A percentile compares a stretch with the other conserved stretches of the same genome.
These are phyloP conservation scores for Multifurca ochricompacta DNA, from an alignment of 768 basidiomycete genomes.

Conservation along the genomic window DNA sequence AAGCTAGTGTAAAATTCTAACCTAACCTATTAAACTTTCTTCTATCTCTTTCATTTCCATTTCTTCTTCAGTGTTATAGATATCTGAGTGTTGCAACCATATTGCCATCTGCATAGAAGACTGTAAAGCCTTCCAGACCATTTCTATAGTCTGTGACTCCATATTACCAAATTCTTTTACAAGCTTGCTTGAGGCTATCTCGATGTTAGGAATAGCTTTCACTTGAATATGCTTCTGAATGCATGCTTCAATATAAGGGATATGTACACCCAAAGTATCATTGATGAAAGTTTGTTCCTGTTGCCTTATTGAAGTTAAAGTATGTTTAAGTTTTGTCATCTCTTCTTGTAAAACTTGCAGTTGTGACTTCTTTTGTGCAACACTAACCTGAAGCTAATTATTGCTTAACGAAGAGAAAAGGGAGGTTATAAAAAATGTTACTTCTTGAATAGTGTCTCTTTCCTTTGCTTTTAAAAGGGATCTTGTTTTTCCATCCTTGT, in stretches of 20 bases:
- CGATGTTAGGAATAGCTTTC: not conserved
- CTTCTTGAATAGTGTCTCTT: slow-evolving; percentile 2
- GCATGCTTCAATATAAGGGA: not conserved
- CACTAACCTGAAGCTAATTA: slow-evolving; percentile 2
- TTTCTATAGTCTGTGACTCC: not conserved
- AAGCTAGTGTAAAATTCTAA: not conserved
- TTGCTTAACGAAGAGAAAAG: not conserved
- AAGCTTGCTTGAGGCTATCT: not conserved
- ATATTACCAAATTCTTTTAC: not conserved
- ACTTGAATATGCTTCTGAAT: slow-evolving; percentile 3
- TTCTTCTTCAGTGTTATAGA: slow-evolving; percentile 6
- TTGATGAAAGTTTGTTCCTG: not conserved
- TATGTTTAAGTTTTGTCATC: slow-evolving; percentile 1
- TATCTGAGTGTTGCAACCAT: slow-evolving; percentile 4
- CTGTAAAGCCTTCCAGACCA: not conserved
- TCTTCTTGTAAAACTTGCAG: slow-evolving; percentile 3
- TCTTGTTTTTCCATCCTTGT: not conserved
- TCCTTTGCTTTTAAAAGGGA: not conserved
- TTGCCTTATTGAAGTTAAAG: not conserved
- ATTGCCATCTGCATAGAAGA: not conserved
- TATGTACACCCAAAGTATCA: not conserved
- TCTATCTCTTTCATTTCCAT: slow-evolving; percentile 10
- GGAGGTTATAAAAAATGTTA: not conserved
- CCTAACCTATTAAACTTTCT: slow-evolving; percentile 1
- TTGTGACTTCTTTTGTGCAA: slow-evolving; percentile 4